phyloP scores from a whole-genome alignment of 495 filamentous ascomycete genomes.

The Hypoxylon fragiforme region DNA sequence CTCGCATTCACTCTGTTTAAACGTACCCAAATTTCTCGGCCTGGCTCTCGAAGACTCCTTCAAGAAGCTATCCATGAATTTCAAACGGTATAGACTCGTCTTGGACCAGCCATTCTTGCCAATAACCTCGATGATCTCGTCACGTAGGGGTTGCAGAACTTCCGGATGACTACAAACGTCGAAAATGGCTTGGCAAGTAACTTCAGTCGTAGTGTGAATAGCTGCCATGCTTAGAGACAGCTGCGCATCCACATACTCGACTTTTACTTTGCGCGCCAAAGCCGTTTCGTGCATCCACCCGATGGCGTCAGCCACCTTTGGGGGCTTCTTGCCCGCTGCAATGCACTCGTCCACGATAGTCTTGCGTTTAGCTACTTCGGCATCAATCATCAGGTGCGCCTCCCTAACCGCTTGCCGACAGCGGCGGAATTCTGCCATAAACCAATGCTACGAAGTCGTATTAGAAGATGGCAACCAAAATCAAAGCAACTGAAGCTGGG shows the following conservation, averaged over 20 bases:
- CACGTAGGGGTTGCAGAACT: not conserved
- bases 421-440: not conserved
- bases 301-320: no score
- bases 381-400: no score
- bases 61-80: conserved; percentile 48
- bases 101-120: not conserved
- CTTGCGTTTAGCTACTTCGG: no score
- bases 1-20: not conserved
- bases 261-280: not conserved
- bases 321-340: no score
- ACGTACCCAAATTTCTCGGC: not conserved
- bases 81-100: conserved; percentile 19
- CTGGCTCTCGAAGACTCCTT: conserved; percentile 42
- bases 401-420: no score
- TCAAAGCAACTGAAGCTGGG: no score
- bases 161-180: not conserved
- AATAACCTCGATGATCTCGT: not conserved
- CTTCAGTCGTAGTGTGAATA: not conserved
- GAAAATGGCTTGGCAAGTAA: not conserved
- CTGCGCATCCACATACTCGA: not conserved
- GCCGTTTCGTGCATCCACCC: not conserved
- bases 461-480: no score
- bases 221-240: not conserved
- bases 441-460: no score
- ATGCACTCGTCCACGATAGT: no score